phyloP scores from a whole-genome alignment of 2,329 filamentous ascomycete species.

The Ophiostoma populinum region DNA sequence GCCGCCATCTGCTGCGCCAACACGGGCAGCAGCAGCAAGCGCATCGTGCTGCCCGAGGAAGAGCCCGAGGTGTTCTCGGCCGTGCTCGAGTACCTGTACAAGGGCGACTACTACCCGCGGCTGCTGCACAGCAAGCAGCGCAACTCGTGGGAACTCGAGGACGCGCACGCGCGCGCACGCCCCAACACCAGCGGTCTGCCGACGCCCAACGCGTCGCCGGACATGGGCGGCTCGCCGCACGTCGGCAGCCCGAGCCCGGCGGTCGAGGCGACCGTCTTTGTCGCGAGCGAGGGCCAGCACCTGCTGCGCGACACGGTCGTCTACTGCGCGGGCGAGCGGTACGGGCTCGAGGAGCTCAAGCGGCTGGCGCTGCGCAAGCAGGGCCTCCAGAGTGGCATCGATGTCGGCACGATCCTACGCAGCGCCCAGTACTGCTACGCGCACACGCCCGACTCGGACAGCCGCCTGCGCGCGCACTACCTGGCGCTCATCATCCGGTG shows the following conservation, averaged over 20 bases:
- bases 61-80: conserved; percentile 88
- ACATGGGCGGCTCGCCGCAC: conserved; percentile 18
- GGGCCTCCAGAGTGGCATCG: conserved; percentile 80
- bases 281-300: conserved; percentile 54
- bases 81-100: conserved; percentile 92
- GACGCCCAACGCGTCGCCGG: conserved; percentile 33
- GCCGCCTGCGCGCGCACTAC: conserved; percentile 86
- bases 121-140: conserved; percentile 73
- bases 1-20: conserved; percentile 42
- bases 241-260: conserved; percentile 14
- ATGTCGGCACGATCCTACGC: conserved; percentile 78
- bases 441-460: conserved; percentile 86
- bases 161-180: conserved; percentile 22
- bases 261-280: conserved; percentile 62
- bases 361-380: conserved; percentile 84
- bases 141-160: conserved; percentile 82
- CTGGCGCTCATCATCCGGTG: conserved; percentile 93
- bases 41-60: conserved; percentile 53
- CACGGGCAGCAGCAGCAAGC: conserved; percentile 52
- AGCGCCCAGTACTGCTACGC: conserved; percentile 91
- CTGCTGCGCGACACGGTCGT: conserved; percentile 85
- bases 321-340: conserved; percentile 83
- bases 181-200: conserved; percentile 29
- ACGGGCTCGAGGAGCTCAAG: conserved; percentile 85
- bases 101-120: conserved; percentile 86